A percentile compares a stretch with the other conserved stretches of the same genome.
These are phyloP conservation scores for Hypoxylon sp. DNA, from an alignment of 2,329 filamentous ascomycete species.

Conservation along the genomic window DNA sequence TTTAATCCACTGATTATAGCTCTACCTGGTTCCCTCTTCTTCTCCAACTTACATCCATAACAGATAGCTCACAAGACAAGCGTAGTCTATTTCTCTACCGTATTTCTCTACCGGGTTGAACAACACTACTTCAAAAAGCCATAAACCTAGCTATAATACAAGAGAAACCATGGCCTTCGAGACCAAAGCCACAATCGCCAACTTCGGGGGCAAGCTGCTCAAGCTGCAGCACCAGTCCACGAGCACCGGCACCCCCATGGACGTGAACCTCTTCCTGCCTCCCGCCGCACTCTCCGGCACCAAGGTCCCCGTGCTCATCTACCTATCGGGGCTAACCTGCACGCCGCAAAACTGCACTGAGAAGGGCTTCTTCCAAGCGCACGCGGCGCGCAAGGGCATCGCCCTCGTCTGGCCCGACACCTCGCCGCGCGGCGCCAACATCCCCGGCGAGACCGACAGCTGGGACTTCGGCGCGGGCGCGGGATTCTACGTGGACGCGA, in stretches of 20 bases:
- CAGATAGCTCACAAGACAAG: slow-evolving; percentile 4
- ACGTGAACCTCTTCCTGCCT: slow-evolving; percentile 92
- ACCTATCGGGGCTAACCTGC: slow-evolving; percentile 94
- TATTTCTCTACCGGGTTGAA: background rate
- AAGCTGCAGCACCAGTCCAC: slow-evolving; percentile 91
- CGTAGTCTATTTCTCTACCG: background rate
- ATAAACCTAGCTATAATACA: background rate
- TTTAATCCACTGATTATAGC: slow-evolving; percentile 12
- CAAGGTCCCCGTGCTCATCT: slow-evolving; percentile 89
- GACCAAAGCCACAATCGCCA: slow-evolving; percentile 89
- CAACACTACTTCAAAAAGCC: background rate
- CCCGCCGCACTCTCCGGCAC: slow-evolving; percentile 70
- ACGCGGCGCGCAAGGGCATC: slow-evolving; percentile 83
- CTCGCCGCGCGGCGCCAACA: slow-evolving; percentile 85
- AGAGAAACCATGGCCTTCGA: slow-evolving; percentile 80
- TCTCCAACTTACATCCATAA: slow-evolving; percentile 8
- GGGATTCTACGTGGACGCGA: slow-evolving; percentile 95
- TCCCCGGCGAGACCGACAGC: slow-evolving; percentile 86
- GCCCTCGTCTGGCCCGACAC: slow-evolving; percentile 98
- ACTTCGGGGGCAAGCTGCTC: slow-evolving; percentile 93
- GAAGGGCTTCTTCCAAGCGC: slow-evolving; percentile 91
- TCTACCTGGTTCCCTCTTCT: background rate
- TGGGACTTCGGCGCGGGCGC: slow-evolving; percentile 95
- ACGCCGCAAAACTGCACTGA: slow-evolving; percentile 88
- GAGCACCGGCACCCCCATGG: slow-evolving; percentile 88